These are phyloP conservation scores for Neonectria punicea DNA, from an alignment of 2,329 filamentous ascomycete species.

Conservation along the genomic window DNA sequence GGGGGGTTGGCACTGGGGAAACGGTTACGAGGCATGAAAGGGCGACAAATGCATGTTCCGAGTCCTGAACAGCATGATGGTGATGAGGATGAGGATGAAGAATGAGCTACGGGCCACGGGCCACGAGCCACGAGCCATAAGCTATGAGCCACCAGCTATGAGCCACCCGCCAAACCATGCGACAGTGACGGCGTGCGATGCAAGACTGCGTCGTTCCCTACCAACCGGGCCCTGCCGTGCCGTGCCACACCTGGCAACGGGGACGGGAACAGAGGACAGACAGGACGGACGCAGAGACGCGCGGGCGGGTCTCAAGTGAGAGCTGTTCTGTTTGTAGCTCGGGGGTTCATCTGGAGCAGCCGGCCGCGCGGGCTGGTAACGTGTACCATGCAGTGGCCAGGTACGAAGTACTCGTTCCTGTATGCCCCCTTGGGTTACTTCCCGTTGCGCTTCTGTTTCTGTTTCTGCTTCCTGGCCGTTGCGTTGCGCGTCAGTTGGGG, in stretches of 20 bases:
- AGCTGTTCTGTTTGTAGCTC: constrained; percentile 30
- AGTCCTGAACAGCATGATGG: constrained; percentile 18
- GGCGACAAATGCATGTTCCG: constrained; percentile 24
- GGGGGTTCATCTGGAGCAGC: constrained; percentile 32
- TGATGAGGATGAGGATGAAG: background rate
- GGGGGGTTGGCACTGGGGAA: constrained; percentile 33
- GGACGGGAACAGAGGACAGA: background rate
- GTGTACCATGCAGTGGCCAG: constrained; percentile 5
- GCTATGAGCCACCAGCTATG: constrained; percentile 16
- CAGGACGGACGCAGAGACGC: constrained; percentile 30
- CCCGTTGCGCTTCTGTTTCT: background rate
- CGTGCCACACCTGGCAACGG: constrained; percentile 10
- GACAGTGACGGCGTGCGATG: constrained; percentile 1
- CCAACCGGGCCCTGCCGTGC: constrained; percentile 8
- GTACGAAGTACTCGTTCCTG: constrained; percentile 13
- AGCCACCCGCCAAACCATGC: constrained; percentile 11
- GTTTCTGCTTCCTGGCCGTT: constrained; percentile 5
- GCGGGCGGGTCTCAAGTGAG: constrained; percentile 33
- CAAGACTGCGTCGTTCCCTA: constrained; percentile 8
- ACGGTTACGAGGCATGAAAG: constrained; percentile 37
- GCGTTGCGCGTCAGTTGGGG: constrained; percentile 41
- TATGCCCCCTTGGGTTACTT: constrained; percentile 9
- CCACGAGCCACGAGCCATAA: constrained; percentile 7
- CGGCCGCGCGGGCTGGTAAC: constrained; percentile 10
- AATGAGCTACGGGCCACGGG: background rate